Evolutionary conservation across 306 rosid genomes (phyloP).

Genomic region (Castanospermum australe): DNA sequence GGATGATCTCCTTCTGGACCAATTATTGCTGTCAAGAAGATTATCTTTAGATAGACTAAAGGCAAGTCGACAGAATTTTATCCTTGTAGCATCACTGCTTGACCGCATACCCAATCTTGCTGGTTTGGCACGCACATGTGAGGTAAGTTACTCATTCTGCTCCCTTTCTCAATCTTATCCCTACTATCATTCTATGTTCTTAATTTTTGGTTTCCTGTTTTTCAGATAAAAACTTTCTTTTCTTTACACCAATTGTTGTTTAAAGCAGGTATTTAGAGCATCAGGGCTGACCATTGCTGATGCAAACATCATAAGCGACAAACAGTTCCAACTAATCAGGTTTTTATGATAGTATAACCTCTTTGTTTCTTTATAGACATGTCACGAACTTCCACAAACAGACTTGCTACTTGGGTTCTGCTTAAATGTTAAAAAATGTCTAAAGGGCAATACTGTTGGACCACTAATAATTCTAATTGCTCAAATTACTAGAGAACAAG

Average conservation of each 20-base stretch:
- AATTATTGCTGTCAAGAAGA: slow-evolving; percentile 68
- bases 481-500: slow-evolving; percentile 5
- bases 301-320: slow-evolving; percentile 60
- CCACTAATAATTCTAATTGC: neutral
- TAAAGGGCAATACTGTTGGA: neutral
- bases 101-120: slow-evolving; percentile 98
- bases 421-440: slow-evolving; percentile 1
- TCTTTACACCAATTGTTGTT: slow-evolving; percentile 23
- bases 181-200: neutral
- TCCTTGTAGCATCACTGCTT: slow-evolving; percentile 85
- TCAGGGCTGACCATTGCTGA: slow-evolving; percentile 76
- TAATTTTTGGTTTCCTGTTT: neutral
- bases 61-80: slow-evolving; percentile 61
- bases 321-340: slow-evolving; percentile 98
- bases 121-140: slow-evolving; percentile 94
- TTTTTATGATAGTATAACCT: slow-evolving; percentile 29
- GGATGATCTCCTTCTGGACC: slow-evolving; percentile 87
- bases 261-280: slow-evolving; percentile 79
- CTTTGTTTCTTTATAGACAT: neutral
- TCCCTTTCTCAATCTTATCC: slow-evolving; percentile 3
- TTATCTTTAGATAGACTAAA: slow-evolving; percentile 51
- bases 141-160: slow-evolving; percentile 49
- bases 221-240: neutral
- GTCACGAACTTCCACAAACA: neutral
- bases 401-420: neutral